Conservation (phyloP, 2,329 filamentous ascomycete species). For the Diaporthe citriasiana region DNA sequence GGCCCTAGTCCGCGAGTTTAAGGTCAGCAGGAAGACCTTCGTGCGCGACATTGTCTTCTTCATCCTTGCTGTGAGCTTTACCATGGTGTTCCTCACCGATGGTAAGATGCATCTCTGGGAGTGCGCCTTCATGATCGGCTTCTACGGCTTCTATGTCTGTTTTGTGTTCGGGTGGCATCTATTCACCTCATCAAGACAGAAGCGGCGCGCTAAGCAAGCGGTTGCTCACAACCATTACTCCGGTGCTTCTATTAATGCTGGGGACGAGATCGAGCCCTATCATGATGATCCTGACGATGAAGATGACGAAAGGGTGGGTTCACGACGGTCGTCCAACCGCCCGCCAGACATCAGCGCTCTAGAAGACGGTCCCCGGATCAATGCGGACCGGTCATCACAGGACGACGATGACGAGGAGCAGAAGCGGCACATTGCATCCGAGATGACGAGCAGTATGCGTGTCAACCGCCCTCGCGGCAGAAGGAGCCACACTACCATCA, state of each 20-base stretch:
- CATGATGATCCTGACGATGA: conserved; percentile 71
- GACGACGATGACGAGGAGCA: conserved; percentile 62
- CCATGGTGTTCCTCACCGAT: conserved; percentile 88
- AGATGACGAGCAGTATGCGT: conserved; percentile 94
- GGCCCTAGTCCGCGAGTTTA: conserved; percentile 96
- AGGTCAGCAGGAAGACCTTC: conserved; percentile 90
- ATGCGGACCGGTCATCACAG: conserved; percentile 55
- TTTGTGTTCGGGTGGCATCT: conserved; percentile 95
- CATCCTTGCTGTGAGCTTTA: conserved; percentile 86
- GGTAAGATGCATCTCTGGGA: conserved; percentile 90
- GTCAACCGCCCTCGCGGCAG: conserved; percentile 77
- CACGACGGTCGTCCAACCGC: conserved; percentile 45
- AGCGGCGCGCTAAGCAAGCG: conserved; percentile 74
- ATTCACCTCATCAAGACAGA: conserved; percentile 76
- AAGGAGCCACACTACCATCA: conserved; percentile 80
- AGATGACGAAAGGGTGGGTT: conserved; percentile 60
- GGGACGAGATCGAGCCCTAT: conserved; percentile 75
- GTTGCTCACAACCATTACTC: conserved; percentile 83
- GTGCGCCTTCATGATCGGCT: conserved; percentile 88
- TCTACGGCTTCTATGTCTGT: conserved; percentile 90
- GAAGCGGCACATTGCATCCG: conserved; percentile 78
- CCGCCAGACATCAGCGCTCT: conserved; percentile 45
- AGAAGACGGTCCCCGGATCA: conserved; percentile 56
- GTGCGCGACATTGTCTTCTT: conserved; percentile 94
- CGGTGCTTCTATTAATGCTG: conserved; percentile 63